phyloP scores from a whole-genome alignment of 1,139 yeast genomes.

The Suhomyces bokatorum region DNA sequence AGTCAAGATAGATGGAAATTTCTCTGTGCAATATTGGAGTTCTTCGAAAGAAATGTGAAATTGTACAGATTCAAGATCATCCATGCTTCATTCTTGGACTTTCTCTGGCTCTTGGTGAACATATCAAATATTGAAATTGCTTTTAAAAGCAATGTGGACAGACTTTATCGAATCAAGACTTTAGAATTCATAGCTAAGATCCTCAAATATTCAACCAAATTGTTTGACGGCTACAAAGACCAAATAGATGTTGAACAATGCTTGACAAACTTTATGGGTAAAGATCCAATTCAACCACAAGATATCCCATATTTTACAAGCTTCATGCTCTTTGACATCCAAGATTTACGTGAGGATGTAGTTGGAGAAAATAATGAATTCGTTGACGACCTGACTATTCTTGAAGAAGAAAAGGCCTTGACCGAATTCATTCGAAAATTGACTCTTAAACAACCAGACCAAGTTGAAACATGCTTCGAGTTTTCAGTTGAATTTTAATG shows the following conservation, averaged over 20 bases:
- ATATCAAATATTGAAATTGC: slow-evolving; percentile 13
- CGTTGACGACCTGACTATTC: background rate
- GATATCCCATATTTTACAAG: background rate
- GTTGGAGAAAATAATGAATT: background rate
- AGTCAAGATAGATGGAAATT: slow-evolving; percentile 35
- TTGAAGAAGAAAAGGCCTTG: slow-evolving; percentile 13
- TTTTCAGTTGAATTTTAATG: background rate
- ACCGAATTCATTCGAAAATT: slow-evolving; percentile 10
- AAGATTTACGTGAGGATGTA: background rate
- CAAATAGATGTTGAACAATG: slow-evolving; percentile 16
- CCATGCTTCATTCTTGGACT: slow-evolving; percentile 23
- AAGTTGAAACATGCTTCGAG: background rate
- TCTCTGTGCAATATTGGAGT: slow-evolving; percentile 26
- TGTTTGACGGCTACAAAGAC: slow-evolving; percentile 41
- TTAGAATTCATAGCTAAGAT: slow-evolving; percentile 12
- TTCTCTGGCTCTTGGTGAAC: slow-evolving; percentile 25
- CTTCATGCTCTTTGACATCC: slow-evolving; percentile 1
- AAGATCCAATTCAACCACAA: background rate
- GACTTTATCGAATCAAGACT: slow-evolving; percentile 7
- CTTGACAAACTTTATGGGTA: slow-evolving; percentile 3
- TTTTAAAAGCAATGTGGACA: slow-evolving; percentile 8
- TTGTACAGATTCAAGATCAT: slow-evolving; percentile 21
- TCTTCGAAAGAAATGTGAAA: slow-evolving; percentile 19
- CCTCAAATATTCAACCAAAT: slow-evolving; percentile 8
- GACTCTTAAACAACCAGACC: background rate